A percentile compares a stretch with the other conserved stretches of the same genome.
These are phyloP conservation scores for Leptomonas pyrrhocoris DNA, from an alignment of 208 protist genomes.

Conservation along the genomic window DNA sequence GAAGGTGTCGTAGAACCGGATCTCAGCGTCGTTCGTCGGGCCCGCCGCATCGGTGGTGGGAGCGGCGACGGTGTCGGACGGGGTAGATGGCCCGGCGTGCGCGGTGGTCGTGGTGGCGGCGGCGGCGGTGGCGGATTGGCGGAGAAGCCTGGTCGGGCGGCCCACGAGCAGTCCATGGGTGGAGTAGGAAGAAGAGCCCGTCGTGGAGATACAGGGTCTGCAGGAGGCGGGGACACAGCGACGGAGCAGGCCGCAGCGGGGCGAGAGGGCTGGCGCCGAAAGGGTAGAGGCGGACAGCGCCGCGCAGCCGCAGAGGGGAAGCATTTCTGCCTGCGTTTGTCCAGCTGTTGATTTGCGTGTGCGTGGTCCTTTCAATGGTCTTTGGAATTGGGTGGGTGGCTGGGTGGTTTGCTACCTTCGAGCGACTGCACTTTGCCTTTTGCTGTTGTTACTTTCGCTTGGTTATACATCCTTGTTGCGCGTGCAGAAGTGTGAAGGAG, in stretches of 20 bases:
- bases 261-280: not conserved
- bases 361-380: too few relatives aligned
- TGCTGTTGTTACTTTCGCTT: too few relatives aligned
- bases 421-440: too few relatives aligned
- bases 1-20: constrained; percentile 37
- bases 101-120: not conserved
- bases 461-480: too few relatives aligned
- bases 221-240: not conserved
- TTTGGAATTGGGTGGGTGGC: too few relatives aligned
- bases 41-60: not conserved
- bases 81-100: not conserved
- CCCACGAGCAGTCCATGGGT: not conserved
- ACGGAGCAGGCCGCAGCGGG: not conserved
- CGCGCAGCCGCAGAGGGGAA: not conserved
- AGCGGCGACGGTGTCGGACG: not conserved
- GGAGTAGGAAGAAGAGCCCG: not conserved
- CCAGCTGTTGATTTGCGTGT: not conserved
- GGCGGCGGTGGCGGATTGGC: not conserved
- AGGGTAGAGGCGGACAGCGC: not conserved
- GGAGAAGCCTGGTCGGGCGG: not conserved
- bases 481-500: too few relatives aligned
- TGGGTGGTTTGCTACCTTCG: too few relatives aligned
- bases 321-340: not conserved
- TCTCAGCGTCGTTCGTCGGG: not conserved
- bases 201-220: not conserved